Percentiles rank a stretch among this genome's conserved stretches.
Conservation (phyloP, 768 basidiomycete species). For the Naganishia randhawae region DNA sequence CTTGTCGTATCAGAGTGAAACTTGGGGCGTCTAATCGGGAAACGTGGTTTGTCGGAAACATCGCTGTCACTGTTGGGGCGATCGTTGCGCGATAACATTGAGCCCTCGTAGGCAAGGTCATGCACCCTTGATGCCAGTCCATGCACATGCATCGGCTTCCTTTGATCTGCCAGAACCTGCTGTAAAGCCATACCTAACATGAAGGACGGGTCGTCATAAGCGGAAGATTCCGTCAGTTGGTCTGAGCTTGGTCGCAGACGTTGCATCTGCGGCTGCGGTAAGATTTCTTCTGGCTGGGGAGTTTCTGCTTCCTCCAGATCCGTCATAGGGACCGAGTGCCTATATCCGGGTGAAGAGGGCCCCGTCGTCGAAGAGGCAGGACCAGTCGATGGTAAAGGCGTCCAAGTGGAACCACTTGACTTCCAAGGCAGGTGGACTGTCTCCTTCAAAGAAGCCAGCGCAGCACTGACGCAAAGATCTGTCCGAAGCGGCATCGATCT, state of each 20-base stretch:
- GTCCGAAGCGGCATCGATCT: conserved; percentile 5
- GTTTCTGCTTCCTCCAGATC: neutral
- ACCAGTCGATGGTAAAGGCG: neutral
- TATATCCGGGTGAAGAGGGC: conserved; percentile 18
- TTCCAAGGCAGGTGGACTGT: conserved; percentile 73
- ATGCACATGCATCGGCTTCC: neutral
- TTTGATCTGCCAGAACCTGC: neutral
- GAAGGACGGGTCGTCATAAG: neutral
- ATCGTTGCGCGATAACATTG: neutral
- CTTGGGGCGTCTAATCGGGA: neutral
- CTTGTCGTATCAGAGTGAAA: neutral
- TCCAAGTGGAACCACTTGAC: neutral
- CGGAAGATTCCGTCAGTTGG: neutral
- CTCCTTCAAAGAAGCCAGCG: conserved; percentile 86
- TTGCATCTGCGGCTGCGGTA: conserved; percentile 17
- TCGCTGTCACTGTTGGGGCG: neutral
- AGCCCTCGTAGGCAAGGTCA: neutral
- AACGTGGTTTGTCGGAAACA: neutral
- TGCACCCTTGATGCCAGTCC: conserved; percentile 5
- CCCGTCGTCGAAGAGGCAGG: neutral
- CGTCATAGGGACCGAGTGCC: neutral
- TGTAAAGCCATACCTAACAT: neutral
- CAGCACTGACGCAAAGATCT: conserved; percentile 92
- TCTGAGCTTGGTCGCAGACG: neutral
- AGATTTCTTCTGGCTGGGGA: conserved; percentile 2